These are phyloP conservation scores for Ziziphus jujuba DNA, from an alignment of 306 rosid species.

Conservation along the genomic window DNA sequence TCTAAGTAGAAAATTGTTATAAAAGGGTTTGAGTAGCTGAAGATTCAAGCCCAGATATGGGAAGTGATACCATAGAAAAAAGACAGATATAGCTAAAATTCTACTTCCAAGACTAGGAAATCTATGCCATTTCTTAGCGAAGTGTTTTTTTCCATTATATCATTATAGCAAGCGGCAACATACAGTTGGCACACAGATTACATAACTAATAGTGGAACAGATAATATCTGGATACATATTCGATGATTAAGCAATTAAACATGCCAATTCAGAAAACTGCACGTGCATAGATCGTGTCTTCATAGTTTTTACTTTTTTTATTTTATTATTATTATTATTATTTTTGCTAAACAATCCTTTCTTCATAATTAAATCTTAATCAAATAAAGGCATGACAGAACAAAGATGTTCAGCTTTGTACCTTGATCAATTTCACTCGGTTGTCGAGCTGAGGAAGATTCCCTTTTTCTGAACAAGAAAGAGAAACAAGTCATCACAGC, in stretches of 20 bases:
- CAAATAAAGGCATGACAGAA: slow-evolving; percentile 1
- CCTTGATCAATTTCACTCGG: slow-evolving; percentile 43
- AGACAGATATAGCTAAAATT: background rate
- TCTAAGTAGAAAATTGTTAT: background rate
- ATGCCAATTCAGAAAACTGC: background rate
- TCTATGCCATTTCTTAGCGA: slow-evolving; percentile 6
- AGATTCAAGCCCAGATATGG: slow-evolving; percentile 2
- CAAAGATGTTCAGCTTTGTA: slow-evolving; percentile 14
- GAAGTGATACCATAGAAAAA: background rate
- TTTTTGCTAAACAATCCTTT: background rate
- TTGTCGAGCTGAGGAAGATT: slow-evolving; percentile 30
- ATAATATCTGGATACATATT: slow-evolving; percentile 4
- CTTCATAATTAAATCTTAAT: background rate
- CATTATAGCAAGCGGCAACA: slow-evolving; percentile 8
- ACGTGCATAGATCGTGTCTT: too few relatives aligned
- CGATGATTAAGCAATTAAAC: background rate
- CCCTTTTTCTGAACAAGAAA: slow-evolving; percentile 33
- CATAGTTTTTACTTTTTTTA: background rate
- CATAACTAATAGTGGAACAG: background rate
- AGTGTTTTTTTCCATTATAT: background rate
- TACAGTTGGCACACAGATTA: background rate
- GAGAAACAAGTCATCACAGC: slow-evolving; percentile 59
- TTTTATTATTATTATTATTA: too few relatives aligned
- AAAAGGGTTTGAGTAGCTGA: background rate
- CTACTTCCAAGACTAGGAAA: background rate